Percentiles rank a stretch among this genome's conserved stretches.
These are phyloP conservation scores for Scortechinia acanthostroma DNA, from an alignment of 2,329 filamentous ascomycete species.

Conservation along the genomic window DNA sequence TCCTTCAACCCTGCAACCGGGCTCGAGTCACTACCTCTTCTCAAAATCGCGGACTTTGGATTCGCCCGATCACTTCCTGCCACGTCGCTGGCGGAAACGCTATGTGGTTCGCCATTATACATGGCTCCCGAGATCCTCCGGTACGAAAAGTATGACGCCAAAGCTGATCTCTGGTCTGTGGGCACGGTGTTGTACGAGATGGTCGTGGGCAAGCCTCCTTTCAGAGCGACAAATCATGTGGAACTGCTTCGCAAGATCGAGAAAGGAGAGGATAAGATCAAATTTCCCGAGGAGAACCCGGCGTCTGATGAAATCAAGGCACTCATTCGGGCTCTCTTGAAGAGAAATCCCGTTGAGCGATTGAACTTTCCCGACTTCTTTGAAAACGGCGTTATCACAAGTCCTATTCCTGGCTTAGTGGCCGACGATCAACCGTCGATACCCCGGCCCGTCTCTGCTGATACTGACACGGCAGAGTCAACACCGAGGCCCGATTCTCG, in stretches of 20 bases:
- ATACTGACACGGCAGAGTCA: neutral
- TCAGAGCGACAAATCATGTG: constrained; percentile 87
- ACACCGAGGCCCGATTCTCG: neutral
- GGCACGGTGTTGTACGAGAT: constrained; percentile 94
- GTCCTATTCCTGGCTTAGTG: constrained; percentile 72
- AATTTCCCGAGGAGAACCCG: constrained; percentile 67
- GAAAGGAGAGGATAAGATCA: constrained; percentile 76
- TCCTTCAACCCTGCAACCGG: constrained; percentile 77
- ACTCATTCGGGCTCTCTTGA: constrained; percentile 74
- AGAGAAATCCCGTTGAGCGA: constrained; percentile 77
- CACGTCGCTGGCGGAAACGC: constrained; percentile 86
- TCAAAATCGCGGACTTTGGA: constrained; percentile 98
- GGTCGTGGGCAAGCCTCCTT: constrained; percentile 83
- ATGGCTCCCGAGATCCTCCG: constrained; percentile 97
- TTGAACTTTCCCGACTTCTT: constrained; percentile 86
- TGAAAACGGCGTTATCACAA: constrained; percentile 62
- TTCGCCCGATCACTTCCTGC: constrained; percentile 87
- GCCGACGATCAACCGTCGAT: constrained; percentile 65
- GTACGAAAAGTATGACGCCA: constrained; percentile 95
- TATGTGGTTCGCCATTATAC: constrained; percentile 93
- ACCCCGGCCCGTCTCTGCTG: neutral
- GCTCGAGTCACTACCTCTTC: constrained; percentile 79
- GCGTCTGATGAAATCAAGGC: constrained; percentile 73
- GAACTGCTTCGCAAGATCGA: constrained; percentile 90
- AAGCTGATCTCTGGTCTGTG: constrained; percentile 95